Conservation (phyloP, 495 filamentous ascomycete species). For the Penicilliopsis zonata region DNA sequence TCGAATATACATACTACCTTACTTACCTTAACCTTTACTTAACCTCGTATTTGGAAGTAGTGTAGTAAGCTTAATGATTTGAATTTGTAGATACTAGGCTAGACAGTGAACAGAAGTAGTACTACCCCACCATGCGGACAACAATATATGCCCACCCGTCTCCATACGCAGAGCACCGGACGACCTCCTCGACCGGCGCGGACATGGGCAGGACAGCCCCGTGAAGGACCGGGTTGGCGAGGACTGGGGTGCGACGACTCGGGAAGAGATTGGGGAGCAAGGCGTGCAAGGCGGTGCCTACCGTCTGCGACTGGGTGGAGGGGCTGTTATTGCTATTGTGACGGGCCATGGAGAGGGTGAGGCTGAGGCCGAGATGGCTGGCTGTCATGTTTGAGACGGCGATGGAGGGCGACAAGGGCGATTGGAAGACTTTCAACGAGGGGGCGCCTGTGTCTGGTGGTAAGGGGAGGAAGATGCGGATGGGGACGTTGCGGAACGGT, state of each 20-base stretch:
- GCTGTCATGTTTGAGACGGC: constrained; percentile 11
- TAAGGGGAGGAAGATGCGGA: constrained; percentile 81
- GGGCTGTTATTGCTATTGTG: too few species aligned
- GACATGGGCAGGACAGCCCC: constrained; percentile 73
- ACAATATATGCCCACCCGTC: constrained; percentile 89
- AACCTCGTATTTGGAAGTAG: too few species aligned
- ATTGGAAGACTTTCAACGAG: constrained; percentile 59
- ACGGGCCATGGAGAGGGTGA: neutral
- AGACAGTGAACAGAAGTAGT: too few species aligned
- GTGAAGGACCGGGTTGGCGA: constrained; percentile 85
- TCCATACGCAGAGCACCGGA: constrained; percentile 68
- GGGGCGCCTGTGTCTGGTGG: constrained; percentile 30
- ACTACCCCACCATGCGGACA: constrained; percentile 54
- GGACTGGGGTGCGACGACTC: constrained; percentile 69
- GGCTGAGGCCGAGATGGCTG: constrained; percentile 9
- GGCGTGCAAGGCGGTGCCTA: constrained; percentile 67
- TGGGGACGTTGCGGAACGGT: constrained; percentile 67
- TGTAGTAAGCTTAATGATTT: too few species aligned
- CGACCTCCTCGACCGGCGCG: constrained; percentile 75
- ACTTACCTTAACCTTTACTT: too few species aligned
- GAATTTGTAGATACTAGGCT: constrained; percentile 4
- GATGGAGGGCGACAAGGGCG: constrained; percentile 44
- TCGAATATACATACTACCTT: too few species aligned
- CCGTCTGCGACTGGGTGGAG: constrained; percentile 53
- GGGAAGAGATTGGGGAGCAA: constrained; percentile 80